Base-by-base conservation (phyloP, 2,329 filamentous ascomycete species). In the Parafenestella ontariensis region DNA sequence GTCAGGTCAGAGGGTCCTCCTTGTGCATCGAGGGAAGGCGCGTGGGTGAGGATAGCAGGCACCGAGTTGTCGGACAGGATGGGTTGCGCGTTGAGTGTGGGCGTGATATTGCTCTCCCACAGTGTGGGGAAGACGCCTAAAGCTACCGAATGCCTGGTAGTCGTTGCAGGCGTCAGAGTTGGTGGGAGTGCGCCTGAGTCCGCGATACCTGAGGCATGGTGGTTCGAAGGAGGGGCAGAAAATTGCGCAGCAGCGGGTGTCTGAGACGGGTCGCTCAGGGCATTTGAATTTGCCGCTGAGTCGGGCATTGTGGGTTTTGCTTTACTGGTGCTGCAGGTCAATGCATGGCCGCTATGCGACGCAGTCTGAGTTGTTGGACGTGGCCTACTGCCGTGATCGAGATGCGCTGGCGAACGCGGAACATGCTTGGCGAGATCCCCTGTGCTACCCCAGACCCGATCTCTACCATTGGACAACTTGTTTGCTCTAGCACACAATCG, bases 371-470 rank as follows among this genome's bases (percentile, higher is more conserved):
- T 62, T 65, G 69, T 68, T 69, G 57, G 66, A 59, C 64, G 66
- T 68, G 65, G 70, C 66, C 69, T 71, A 71, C 69, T 71, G 71
- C 66, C 45, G 69, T 71, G 69, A 65, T 68, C 63, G 65, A 64
- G 64, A 70, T 73, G 69, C 62, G 71, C 59, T 73, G 69, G 66
- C 70, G 49, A 54, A 52, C 46, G 56, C 59, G 55, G 41, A 55
- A 62, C 49, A 54, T 26, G 37, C 61, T 64, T 67, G 68, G 66
- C 67, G 61, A 47, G 49, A 46, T 52, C 8, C 36, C 18, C 56
- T 57, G 62, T 68, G 57, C 59, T 49, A 66, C 65, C 57, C 49
- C 46, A 43, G 42, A 57, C 47, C 51, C 46, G 54, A 34, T 52
- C 47, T 48, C 47, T 46, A 26, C 54, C 52, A 61, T 71, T 69